Base-by-base conservation (phyloP, 1,284 basidiomycete species). In the Boletus holoroseus region DNA sequence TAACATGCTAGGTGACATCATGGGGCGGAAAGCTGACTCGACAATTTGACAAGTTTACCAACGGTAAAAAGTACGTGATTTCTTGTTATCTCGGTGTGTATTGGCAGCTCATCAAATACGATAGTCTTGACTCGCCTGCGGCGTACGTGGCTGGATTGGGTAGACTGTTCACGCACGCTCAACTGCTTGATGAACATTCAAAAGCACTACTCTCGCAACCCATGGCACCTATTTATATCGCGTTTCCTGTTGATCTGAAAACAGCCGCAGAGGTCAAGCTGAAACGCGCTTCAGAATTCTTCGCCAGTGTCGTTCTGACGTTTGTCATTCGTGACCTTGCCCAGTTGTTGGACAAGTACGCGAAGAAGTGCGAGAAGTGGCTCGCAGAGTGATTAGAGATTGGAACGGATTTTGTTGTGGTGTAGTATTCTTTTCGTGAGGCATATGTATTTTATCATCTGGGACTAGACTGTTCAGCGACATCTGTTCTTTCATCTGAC, bases 301-400 rank as follows among this genome's bases (percentile, higher is more conserved):
- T 96, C 58, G 87, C 87, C 6, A 86, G 79, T 37, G 91, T 96
- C 49, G 79, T 99, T 39, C 76, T 96, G 49, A 90, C 90, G 8
- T 96, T 96, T 68, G 90, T 98, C 56, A 80, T 98, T 62, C 85
- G 88, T 43, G 87, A 90, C 66, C 75, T 90, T 57, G 85, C 86
- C 44, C 83, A 83, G 60, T 74, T 97, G 50, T 76, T 97, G 58
- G 94, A 97, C 74, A 94, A 92, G 71, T 92, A 90, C 67, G 88
- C 84, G 58, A 91, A 91, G 76, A 88, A 88, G 66, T 88, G 87
- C 69, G 88, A 90, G 71, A 89, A 90, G 70, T 89, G 88, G 86
- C 76, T 91, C 37, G 86, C 81, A 35, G 88, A 91, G 63, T 90
- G 62, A 70, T 55, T 61, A 62, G 58, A 61, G 44, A 42, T 36